phyloP scores from a whole-genome alignment of 148 eudicot species.

The Mesembryanthemum crystallinum region DNA sequence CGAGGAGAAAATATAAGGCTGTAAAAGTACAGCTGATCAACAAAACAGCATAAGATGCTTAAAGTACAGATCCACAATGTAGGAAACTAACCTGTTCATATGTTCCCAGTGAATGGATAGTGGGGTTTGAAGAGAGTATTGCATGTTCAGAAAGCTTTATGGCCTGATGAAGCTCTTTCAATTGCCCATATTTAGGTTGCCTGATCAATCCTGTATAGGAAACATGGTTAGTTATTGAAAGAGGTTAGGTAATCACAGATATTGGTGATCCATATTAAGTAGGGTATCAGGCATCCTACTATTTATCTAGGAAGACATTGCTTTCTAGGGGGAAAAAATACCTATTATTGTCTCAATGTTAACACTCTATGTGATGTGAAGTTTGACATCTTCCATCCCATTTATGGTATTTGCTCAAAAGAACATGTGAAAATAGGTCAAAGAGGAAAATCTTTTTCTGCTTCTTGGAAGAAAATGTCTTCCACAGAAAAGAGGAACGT shows the following conservation, averaged over 20 bases:
- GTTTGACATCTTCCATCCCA: not conserved
- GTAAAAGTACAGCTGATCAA: conserved; percentile 14
- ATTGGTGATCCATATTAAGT: not conserved
- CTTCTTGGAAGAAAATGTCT: too few relatives aligned
- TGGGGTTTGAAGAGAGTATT: conserved; percentile 63
- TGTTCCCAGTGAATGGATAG: conserved; percentile 51
- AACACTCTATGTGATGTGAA: not conserved
- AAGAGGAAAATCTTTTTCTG: too few relatives aligned
- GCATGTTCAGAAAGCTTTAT: conserved; percentile 77
- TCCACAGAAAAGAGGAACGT: too few relatives aligned
- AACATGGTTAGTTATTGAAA: conserved; percentile 2
- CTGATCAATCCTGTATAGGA: conserved; percentile 57
- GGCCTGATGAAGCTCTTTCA: conserved; percentile 75
- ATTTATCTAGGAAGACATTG: too few relatives aligned
- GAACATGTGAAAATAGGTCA: not conserved
- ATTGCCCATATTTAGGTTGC: conserved; percentile 84
- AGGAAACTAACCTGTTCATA: conserved; percentile 48
- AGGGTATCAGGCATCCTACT: not conserved
- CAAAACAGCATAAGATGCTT: conserved; percentile 1
- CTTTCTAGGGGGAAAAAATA: not conserved
- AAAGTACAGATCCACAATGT: not conserved
- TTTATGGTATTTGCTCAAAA: not conserved
- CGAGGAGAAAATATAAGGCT: conserved; percentile 70
- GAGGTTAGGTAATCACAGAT: not conserved
- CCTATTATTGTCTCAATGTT: not conserved